These are phyloP conservation scores for Allium cepa DNA, from an alignment of 106 monocot species.

Conservation along the genomic window DNA sequence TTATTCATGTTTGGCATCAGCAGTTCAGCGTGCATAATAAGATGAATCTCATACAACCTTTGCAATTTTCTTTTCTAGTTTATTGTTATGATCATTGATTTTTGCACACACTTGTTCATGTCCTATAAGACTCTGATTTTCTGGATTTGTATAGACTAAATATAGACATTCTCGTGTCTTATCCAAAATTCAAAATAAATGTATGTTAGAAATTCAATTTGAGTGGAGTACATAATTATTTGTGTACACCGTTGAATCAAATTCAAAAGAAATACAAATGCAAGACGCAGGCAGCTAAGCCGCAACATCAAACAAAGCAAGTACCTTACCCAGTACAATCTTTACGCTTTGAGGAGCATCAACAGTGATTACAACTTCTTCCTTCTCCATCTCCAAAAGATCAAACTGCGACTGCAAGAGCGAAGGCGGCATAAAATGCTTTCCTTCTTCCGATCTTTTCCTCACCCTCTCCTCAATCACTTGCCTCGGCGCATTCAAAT, in stretches of 20 bases:
- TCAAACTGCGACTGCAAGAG: constrained; percentile 66
- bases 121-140: too few relatives aligned
- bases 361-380: constrained; percentile 37
- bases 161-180: too few relatives aligned
- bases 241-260: neutral
- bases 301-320: neutral
- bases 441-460: constrained; percentile 44
- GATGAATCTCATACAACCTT: too few relatives aligned
- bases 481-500: constrained; percentile 45
- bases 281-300: neutral
- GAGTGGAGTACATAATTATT: too few relatives aligned
- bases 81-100: too few relatives aligned
- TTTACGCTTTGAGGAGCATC: constrained; percentile 31
- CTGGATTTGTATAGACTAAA: too few relatives aligned
- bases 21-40: too few relatives aligned
- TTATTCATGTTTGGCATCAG: too few relatives aligned
- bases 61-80: too few relatives aligned
- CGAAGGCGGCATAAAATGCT: constrained; percentile 75
- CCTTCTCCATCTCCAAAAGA: constrained; percentile 58
- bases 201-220: too few relatives aligned
- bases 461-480: constrained; percentile 50
- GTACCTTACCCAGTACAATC: constrained; percentile 28
- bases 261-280: neutral
- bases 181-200: too few relatives aligned
- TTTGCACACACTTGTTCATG: too few relatives aligned